Evolutionary conservation across 2,329 filamentous ascomycete species (phyloP).

Genomic region (Beauveria asiatica): DNA sequence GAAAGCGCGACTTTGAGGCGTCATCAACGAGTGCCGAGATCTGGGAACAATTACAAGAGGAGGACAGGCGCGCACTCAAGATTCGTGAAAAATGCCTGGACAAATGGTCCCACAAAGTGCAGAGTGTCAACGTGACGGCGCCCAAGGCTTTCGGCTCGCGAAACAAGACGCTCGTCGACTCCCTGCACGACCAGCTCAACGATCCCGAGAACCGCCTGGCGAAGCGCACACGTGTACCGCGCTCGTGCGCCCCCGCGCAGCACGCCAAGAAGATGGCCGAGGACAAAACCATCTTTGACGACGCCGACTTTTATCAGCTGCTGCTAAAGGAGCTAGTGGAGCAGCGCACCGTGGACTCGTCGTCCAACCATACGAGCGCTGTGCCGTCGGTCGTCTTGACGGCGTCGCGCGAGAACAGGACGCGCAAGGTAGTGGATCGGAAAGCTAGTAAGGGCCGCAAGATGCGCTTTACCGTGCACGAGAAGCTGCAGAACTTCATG

Average conservation of each 20-base stretch:
- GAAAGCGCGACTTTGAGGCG: constrained; percentile 44
- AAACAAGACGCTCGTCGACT: constrained; percentile 46
- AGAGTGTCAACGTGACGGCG: constrained; percentile 35
- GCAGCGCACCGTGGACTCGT: constrained; percentile 66
- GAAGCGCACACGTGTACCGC: constrained; percentile 59
- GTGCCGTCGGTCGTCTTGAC: constrained; percentile 54
- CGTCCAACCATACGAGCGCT: constrained; percentile 35
- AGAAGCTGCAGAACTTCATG: constrained; percentile 98
- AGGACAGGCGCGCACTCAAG: constrained; percentile 51
- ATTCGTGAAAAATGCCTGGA: constrained; percentile 67
- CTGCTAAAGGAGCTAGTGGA: constrained; percentile 90
- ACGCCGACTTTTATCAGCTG: constrained; percentile 89
- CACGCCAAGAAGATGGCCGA: constrained; percentile 47
- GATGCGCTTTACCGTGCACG: constrained; percentile 87
- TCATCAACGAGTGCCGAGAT: constrained; percentile 56
- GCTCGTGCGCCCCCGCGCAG: constrained; percentile 69
- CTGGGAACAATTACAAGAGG: constrained; percentile 60
- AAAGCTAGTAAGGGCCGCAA: constrained; percentile 94
- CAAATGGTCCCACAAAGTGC: constrained; percentile 76
- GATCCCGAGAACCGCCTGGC: constrained; percentile 55
- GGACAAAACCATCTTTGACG: constrained; percentile 69
- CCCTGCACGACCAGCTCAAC: constrained; percentile 60
- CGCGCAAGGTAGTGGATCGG: constrained; percentile 78
- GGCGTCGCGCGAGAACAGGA: constrained; percentile 67
- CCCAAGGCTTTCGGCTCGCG: constrained; percentile 20